A percentile compares a stretch with the other conserved stretches of the same genome.
phyloP scores from a whole-genome alignment of 139 green algal species.

The Closterium sp. region DNA sequence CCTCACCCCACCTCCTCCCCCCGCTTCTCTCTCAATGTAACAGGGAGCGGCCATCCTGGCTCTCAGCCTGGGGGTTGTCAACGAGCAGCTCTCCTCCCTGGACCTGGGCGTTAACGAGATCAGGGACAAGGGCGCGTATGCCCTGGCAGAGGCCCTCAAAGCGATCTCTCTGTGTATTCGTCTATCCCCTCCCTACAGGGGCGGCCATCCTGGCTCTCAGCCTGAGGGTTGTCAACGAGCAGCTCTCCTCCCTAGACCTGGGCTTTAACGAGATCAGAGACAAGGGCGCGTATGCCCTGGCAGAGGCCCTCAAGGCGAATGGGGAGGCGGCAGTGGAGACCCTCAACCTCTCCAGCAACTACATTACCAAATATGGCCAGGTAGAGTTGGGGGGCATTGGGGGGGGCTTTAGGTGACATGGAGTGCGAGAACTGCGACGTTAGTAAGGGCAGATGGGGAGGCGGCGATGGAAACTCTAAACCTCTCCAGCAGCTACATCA shows the following conservation, averaged over 20 bases:
- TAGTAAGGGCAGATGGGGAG: no score
- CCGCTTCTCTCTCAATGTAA: no score
- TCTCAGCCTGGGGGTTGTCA: constrained; percentile 64
- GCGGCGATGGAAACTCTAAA: no score
- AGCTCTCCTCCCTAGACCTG: constrained; percentile 85
- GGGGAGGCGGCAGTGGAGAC: neutral
- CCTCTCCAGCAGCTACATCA: no score
- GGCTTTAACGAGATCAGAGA: constrained; percentile 59
- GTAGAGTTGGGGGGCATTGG: no score
- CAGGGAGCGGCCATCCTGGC: constrained; percentile 49
- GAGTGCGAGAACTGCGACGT: no score
- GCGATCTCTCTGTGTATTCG: no score
- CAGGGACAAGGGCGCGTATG: constrained; percentile 54
- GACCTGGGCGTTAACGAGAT: constrained; percentile 99
- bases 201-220: constrained; percentile 53
- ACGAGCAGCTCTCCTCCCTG: constrained; percentile 76
- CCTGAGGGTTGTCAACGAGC: constrained; percentile 69
- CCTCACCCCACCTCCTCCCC: no score
- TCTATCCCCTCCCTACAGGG: neutral
- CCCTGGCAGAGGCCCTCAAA: no score
- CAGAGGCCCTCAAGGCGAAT: neutral
- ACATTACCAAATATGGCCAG: neutral
- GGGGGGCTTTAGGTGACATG: no score
- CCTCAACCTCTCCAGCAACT: neutral
- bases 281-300: neutral